Evolutionary conservation across 129 eudicot genomes (phyloP), one percentile per base, ranked within the genome.

Genomic region (Lactuca sativa): DNA sequence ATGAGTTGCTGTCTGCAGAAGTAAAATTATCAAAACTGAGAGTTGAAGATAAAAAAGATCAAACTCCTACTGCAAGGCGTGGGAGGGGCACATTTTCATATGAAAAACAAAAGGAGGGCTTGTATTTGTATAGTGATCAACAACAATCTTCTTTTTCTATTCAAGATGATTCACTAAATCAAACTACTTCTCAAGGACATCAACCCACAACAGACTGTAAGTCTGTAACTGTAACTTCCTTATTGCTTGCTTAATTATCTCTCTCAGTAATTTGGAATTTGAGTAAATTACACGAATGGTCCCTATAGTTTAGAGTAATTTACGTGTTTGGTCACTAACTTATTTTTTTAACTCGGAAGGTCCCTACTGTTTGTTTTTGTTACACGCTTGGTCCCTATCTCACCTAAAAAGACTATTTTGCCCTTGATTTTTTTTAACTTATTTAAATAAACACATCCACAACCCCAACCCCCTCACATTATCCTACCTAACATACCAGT

Each of bases 21-120:
- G 86, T 84, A 21, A 82, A 72, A 59, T 71, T 85, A 51, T 80
- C 91, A 3, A 80, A 86, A 77, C 81, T 87, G 59, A 66, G 84
- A 55, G 70, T 89, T 53, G 78, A 87, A 76, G 95, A 85, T 55
- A 61, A 81, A 47, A 70, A 74, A 37, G 79, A 40, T 66, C 59
- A 81, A 66, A 17, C 49, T 53, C 74, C 84, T 66, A 82, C 77
- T 66, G 83, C 77, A 57, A 82, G 95, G 53, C 97, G 97, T 54
- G 99, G 99, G 48, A 87, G 99, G 79, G 99, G 99, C 66, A 87
- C 86, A 9, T 95, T 95, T 49, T 74, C 97, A 34, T 95, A 87
- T 67, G 80, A 73, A 76, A 90, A 78, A 58, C 82, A 73, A 76
- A 90, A 78, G 55, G 72, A 83, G 16, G 93, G 87, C 61, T 59